Evolutionary conservation across 2,329 filamentous ascomycete species (phyloP), one percentile per base, ranked within the genome.

Genomic region (Fusarium bactridioides): DNA sequence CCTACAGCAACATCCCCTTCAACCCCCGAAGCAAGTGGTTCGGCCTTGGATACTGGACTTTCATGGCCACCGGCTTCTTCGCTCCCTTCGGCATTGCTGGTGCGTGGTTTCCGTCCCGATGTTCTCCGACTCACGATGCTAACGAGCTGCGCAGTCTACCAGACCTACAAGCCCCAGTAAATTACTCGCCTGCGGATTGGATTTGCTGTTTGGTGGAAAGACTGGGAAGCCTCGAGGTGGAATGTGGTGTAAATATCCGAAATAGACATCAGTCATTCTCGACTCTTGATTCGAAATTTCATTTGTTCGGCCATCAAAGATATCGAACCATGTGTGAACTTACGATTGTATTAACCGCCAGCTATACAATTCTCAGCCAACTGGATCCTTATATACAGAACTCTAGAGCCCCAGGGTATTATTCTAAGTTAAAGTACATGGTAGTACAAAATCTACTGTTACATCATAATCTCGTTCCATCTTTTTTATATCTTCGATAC

Each of bases 1-100:
- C 95, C 80, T 93, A 94, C 85, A 92, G 89, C 88, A 98, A 98
- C 90, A 86, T 99, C 76, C 96, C 96, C 76, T 99, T 99, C 91
- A 97, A 99, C 89, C 93, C 96, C 77, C 88, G 94, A 86, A 95
- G 91, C 82, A 93, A 91, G 86, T 93, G 88, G 86, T 99, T 99
- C 83, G 89, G 86, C 76, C 72, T 94, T 78, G 89, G 92, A 85
- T 99, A 93, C 91, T 97, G 94, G 92, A 82, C 82, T 73, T 96
- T 93, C 87, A 81, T 83, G 78, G 81, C 79, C 78, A 81, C 84
- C 70, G 88, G 88, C 71, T 91, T 91, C 83, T 80, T 85, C 77
- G 79, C 86, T 63, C 91, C 91, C 75, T 91, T 92, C 82, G 88
- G 86, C 79, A 89, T 92, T 80, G 85, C 87, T 75, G 81, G 89